phyloP scores from a whole-genome alignment of 305 asterid genomes.

The Fraxinus dipetala region DNA sequence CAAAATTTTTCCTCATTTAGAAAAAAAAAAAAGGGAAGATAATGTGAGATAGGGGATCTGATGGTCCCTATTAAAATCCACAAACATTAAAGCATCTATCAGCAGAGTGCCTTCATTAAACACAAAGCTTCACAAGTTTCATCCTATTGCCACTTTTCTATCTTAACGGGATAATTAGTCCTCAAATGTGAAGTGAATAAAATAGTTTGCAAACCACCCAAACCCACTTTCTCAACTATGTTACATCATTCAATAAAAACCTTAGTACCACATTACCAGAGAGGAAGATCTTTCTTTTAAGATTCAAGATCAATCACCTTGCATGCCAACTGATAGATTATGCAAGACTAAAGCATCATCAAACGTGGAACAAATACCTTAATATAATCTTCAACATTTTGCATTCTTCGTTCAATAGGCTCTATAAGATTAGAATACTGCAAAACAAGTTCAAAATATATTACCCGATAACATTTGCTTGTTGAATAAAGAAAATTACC shows the following conservation, averaged over 20 bases:
- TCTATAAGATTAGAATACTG: slow-evolving; percentile 70
- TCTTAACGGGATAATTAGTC: background rate
- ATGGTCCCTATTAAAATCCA: background rate
- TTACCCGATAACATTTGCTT: background rate
- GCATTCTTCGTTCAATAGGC: slow-evolving; percentile 70
- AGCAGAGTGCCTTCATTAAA: background rate
- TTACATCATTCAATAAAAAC: background rate
- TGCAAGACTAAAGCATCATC: slow-evolving; percentile 2
- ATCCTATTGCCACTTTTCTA: background rate
- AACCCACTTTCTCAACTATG: slow-evolving; percentile 10
- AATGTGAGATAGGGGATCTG: background rate
- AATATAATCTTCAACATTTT: slow-evolving; percentile 65
- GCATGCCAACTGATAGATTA: background rate
- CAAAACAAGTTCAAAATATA: slow-evolving; percentile 22
- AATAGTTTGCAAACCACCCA: background rate
- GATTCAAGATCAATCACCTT: slow-evolving; percentile 3
- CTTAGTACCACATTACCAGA: slow-evolving; percentile 9
- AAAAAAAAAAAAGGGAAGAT: background rate
- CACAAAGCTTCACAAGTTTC: background rate
- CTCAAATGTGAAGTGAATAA: background rate
- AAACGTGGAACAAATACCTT: slow-evolving; percentile 44
- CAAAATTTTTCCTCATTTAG: slow-evolving; percentile 2
- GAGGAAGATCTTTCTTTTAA: background rate
- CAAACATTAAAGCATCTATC: background rate
- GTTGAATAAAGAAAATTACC: background rate